A percentile compares a stretch with the other conserved stretches of the same genome.
Conservation (phyloP, 2,329 filamentous ascomycete species). For the Fusarium penzigii region DNA sequence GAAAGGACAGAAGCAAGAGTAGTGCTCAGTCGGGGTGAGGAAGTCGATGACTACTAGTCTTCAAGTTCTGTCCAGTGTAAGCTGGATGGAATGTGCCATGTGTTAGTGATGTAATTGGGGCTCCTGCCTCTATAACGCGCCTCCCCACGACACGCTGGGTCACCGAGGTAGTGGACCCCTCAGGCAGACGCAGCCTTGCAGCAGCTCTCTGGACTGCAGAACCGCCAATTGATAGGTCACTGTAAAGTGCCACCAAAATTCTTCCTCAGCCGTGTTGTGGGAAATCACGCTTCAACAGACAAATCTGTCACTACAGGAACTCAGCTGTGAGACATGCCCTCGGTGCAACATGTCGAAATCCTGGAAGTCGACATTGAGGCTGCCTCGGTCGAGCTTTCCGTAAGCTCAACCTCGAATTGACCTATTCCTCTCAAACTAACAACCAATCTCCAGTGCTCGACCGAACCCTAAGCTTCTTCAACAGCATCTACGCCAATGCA, state of each 20-base stretch:
- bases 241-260: conserved; percentile 21
- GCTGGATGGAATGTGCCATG: neutral
- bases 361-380: conserved; percentile 73
- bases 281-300: conserved; percentile 3
- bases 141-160: conserved; percentile 13
- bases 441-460: conserved; percentile 45
- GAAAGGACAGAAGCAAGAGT: neutral
- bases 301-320: conserved; percentile 4
- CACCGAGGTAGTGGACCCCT: conserved; percentile 9
- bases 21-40: conserved; percentile 7
- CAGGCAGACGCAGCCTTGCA: conserved; percentile 27
- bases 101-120: conserved; percentile 25
- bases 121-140: conserved; percentile 18
- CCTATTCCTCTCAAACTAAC: conserved; percentile 16
- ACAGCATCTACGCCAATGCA: conserved; percentile 71
- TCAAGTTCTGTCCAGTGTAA: neutral
- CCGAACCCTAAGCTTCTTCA: conserved; percentile 51
- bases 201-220: conserved; percentile 9
- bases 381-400: conserved; percentile 76
- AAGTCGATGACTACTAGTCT: neutral
- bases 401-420: conserved; percentile 37
- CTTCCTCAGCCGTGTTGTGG: conserved; percentile 20
- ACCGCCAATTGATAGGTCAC: conserved; percentile 13
- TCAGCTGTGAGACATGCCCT: conserved; percentile 30
- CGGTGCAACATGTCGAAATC: conserved; percentile 50